These are phyloP conservation scores for Urtica urens DNA, from an alignment of 306 rosid genomes.

Conservation along the genomic window DNA sequence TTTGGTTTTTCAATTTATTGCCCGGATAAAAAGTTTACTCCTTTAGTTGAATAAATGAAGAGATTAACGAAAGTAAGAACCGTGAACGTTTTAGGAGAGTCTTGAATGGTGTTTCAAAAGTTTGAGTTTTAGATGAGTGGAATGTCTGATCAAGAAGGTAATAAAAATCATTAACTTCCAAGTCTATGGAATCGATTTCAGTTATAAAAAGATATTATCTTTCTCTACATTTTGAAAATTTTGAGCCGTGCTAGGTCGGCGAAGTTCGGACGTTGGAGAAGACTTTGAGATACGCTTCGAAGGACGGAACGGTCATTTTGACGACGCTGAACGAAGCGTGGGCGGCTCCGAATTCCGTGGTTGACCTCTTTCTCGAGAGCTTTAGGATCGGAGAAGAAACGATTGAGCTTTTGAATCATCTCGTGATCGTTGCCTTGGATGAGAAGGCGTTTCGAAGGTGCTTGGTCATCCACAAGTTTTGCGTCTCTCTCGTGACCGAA, in stretches of 20 bases:
- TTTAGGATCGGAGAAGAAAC: conserved; percentile 72
- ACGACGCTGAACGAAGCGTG: conserved; percentile 92
- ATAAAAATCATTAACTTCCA: too few species aligned
- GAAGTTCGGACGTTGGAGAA: conserved; percentile 47
- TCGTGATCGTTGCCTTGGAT: conserved; percentile 81
- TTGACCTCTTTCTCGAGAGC: conserved; percentile 88
- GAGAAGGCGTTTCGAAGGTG: conserved; percentile 62
- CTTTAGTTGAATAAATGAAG: too few species aligned
- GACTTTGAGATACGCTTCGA: conserved; percentile 61
- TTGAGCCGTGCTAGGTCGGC: conserved; percentile 28
- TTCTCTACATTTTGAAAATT: too few species aligned
- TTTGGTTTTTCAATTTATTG: too few species aligned
- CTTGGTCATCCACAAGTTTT: conserved; percentile 54
- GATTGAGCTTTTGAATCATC: conserved; percentile 54
- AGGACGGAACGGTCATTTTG: conserved; percentile 74
- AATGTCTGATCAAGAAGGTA: too few species aligned
- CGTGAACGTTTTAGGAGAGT: too few species aligned
- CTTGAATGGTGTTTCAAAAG: too few species aligned
- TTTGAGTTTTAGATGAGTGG: background rate
- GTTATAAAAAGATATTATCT: too few species aligned
- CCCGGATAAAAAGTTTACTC: too few species aligned
- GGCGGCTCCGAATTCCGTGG: conserved; percentile 74
- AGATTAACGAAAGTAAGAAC: too few species aligned
- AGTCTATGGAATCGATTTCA: too few species aligned
- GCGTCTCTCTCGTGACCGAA: conserved; percentile 61